Base-by-base conservation (phyloP, 1,284 basidiomycete species). In the Mycena sp. region DNA sequence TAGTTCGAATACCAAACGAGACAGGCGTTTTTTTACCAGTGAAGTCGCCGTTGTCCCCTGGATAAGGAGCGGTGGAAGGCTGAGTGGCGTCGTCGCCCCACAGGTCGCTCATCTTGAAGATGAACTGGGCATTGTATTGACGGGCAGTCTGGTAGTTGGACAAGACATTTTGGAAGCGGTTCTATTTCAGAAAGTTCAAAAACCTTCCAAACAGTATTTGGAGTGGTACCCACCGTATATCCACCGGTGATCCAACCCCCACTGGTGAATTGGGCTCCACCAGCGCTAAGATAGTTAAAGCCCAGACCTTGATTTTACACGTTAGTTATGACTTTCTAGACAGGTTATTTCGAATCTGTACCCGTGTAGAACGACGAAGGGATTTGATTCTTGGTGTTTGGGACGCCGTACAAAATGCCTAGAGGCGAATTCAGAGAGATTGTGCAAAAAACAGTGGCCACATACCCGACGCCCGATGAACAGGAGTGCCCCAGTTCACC, bases 1-100 rank as follows among this genome's bases (percentile, higher is more conserved):
- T n/a, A 6, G 23, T 16, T 14, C 0, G 29, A 41, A 16, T 12
- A n/a, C 16, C 16, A 11, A 21, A 3, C 1, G 11, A 19, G 25
- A 17, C 6, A 5, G n/a, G 4, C 30, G 45, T 9, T 1, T 26
- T 6, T 1, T 17, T 30, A 65, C 64, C 50, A 14, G 62, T 56
- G 35, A 61, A 71, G 29, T 61, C 48, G 7, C 50, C 59, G 37
- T 61, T 60, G 16, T 63, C 70, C 26, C 68, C 68, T 3, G 70
- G 70, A 17, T 67, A 70, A 17, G 63, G 59, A 3, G 56, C 68
- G 48, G 41, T 59, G 26, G 59, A 40, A 19, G 62, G 60, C 43
- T 68, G 70, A 17, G 64, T 69, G 28, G 60, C 70, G 52, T 71
- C 68, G 3, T 64, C 62, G 26, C 70, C 70, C 70, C 68, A 71